Evolutionary conservation across 345 rosid species (phyloP).

Genomic region (Salix exigua): DNA sequence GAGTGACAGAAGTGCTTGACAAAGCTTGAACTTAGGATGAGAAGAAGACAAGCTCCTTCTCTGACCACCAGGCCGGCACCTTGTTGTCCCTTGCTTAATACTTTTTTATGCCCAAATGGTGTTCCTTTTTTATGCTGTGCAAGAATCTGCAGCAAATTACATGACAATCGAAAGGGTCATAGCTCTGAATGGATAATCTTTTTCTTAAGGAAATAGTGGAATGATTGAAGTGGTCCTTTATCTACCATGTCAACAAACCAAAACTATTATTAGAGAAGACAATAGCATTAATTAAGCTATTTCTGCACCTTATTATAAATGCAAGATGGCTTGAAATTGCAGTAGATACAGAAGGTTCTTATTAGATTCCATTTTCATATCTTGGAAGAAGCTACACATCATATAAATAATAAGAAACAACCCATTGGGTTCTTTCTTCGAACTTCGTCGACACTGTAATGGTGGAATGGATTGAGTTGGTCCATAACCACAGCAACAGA

Average conservation of each 20-base stretch:
- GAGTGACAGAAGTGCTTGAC: too few species aligned
- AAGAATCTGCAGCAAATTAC: neutral
- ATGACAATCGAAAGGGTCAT: neutral
- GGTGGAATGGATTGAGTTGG: conserved; percentile 8
- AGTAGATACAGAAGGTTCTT: neutral
- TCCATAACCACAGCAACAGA: conserved; percentile 2
- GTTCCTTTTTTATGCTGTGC: neutral
- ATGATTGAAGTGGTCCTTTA: neutral
- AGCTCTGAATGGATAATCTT: neutral
- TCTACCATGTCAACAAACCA: neutral
- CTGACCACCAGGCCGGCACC: too few species aligned
- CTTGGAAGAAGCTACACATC: neutral
- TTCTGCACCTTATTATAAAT: neutral
- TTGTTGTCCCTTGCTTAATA: neutral
- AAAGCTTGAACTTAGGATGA: too few species aligned
- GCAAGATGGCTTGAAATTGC: neutral
- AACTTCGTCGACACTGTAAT: neutral
- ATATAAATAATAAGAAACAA: neutral
- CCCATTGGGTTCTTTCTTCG: neutral
- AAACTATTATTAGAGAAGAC: neutral
- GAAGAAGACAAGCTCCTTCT: too few species aligned
- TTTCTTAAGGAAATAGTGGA: neutral
- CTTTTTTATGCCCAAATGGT: neutral
- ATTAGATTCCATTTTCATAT: neutral
- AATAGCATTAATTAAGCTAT: neutral